These are phyloP conservation scores for Rhizopogon sp. DNA, from an alignment of 768 basidiomycete species.

Conservation along the genomic window DNA sequence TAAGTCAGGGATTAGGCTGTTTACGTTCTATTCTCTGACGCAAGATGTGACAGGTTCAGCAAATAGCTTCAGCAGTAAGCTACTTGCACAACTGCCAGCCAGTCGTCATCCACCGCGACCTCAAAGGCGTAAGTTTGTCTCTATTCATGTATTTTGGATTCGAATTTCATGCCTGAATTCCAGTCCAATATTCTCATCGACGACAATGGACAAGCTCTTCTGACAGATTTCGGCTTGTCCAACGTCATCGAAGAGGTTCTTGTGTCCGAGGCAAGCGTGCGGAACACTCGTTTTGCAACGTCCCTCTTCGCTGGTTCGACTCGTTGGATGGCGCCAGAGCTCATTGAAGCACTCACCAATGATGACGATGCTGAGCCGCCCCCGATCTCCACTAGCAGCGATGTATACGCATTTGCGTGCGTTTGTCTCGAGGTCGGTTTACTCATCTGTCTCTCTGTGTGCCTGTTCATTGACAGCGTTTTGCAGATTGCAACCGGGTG, in stretches of 20 bases:
- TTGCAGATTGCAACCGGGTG: conserved; percentile 45
- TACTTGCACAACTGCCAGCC: conserved; percentile 55
- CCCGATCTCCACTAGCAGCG: conserved; percentile 45
- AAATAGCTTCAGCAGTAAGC: conserved; percentile 52
- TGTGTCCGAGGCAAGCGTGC: conserved; percentile 19
- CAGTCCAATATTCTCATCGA: conserved; percentile 57
- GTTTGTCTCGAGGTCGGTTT: conserved; percentile 51
- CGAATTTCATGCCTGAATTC: background rate
- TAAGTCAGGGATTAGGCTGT: conserved; percentile 19
- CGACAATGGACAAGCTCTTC: conserved; percentile 45
- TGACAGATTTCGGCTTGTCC: conserved; percentile 60
- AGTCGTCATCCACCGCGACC: conserved; percentile 54
- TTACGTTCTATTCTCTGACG: background rate
- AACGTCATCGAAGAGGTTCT: conserved; percentile 52
- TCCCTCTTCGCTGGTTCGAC: conserved; percentile 30
- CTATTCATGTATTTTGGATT: background rate
- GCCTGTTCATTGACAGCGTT: background rate
- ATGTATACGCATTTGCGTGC: conserved; percentile 58
- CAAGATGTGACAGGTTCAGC: conserved; percentile 33
- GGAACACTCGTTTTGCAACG: conserved; percentile 22
- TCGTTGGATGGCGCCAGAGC: conserved; percentile 48
- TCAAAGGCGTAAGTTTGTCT: conserved; percentile 46
- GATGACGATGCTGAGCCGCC: conserved; percentile 37
- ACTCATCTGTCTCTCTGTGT: background rate
- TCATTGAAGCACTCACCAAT: conserved; percentile 45